A percentile compares a stretch with the other conserved stretches of the same genome.
These are phyloP conservation scores for Flaveria linearis DNA, from an alignment of 129 eudicot species.

Conservation along the genomic window DNA sequence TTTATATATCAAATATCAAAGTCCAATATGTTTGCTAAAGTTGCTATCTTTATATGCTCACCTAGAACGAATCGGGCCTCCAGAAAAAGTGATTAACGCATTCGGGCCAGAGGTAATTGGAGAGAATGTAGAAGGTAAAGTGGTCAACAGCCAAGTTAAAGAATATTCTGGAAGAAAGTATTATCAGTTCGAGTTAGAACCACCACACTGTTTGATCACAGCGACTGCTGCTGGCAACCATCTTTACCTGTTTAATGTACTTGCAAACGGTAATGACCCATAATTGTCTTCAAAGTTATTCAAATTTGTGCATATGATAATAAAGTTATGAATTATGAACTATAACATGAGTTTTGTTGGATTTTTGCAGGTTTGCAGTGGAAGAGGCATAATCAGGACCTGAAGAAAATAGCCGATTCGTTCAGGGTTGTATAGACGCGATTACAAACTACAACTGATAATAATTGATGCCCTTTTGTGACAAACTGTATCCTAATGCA, in stretches of 20 bases:
- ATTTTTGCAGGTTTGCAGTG: constrained; percentile 77
- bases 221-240: constrained; percentile 97
- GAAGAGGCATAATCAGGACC: constrained; percentile 82
- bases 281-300: neutral
- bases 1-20: too few relatives aligned
- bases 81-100: constrained; percentile 81
- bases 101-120: constrained; percentile 98
- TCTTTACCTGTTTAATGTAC: constrained; percentile 76
- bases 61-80: constrained; percentile 73
- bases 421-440: constrained; percentile 64
- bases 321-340: neutral
- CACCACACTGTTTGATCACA: constrained; percentile 86
- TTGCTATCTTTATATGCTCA: constrained; percentile 39
- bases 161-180: constrained; percentile 82
- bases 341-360: neutral
- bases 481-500: too few relatives aligned
- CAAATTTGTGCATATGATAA: neutral
- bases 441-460: neutral
- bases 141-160: constrained; percentile 59
- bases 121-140: constrained; percentile 91
- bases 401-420: constrained; percentile 79
- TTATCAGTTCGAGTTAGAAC: constrained; percentile 89
- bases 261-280: constrained; percentile 64
- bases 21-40: too few relatives aligned
- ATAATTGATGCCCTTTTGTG: neutral